A percentile compares a stretch with the other conserved stretches of the same genome.
These are phyloP conservation scores for Scolecobasidium constrictum DNA, from an alignment of 2,329 filamentous ascomycete genomes.

Conservation along the genomic window DNA sequence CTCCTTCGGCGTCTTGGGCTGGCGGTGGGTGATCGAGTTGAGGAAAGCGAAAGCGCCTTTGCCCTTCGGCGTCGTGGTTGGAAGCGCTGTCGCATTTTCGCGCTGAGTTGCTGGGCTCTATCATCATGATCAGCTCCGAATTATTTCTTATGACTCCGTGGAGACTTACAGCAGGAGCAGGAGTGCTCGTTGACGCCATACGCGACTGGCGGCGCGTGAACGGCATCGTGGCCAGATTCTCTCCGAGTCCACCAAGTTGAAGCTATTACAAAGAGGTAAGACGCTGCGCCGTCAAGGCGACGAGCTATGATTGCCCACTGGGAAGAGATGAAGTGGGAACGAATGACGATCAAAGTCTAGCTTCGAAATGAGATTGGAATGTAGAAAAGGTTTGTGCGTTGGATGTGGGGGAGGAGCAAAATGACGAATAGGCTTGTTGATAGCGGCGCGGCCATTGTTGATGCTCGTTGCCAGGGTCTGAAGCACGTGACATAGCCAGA, in stretches of 20 bases:
- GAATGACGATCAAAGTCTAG: neutral
- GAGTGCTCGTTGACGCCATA: neutral
- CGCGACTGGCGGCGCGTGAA: conserved; percentile 8
- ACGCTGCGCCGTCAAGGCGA: neutral
- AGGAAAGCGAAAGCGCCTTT: conserved; percentile 8
- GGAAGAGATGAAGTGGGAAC: neutral
- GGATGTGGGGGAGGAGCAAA: neutral
- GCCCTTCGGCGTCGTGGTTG: neutral
- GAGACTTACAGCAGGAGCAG: conserved; percentile 1
- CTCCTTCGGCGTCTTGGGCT: conserved; percentile 50
- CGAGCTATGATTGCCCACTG: too few relatives aligned
- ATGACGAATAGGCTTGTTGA: too few relatives aligned
- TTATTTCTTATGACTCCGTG: neutral
- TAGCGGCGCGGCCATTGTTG: too few relatives aligned
- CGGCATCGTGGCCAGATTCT: conserved; percentile 3
- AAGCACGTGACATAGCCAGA: too few relatives aligned
- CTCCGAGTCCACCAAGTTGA: too few relatives aligned
- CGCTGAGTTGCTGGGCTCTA: neutral
- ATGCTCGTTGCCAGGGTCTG: too few relatives aligned
- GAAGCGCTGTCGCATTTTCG: too few relatives aligned
- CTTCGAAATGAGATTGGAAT: neutral
- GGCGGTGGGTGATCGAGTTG: conserved; percentile 17
- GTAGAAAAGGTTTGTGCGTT: neutral
- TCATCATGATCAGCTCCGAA: neutral
- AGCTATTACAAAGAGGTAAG: neutral